These are phyloP conservation scores for Aegilops tauschii DNA, from an alignment of 176 grass and related monocot genomes.

Conservation along the genomic window DNA sequence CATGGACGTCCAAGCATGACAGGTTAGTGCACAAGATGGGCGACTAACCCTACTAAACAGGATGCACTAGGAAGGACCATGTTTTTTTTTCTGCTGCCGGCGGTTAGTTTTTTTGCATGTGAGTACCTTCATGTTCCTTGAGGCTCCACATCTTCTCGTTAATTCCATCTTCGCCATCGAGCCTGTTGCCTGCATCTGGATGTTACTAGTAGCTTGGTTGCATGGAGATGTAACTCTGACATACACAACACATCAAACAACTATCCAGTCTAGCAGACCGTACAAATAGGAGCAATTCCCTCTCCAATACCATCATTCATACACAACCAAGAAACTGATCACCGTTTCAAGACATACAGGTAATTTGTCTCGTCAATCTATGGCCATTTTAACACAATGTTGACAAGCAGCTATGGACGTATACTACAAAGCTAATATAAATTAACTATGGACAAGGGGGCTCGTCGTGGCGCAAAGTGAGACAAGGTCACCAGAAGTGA, in stretches of 20 bases:
- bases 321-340: too few species aligned
- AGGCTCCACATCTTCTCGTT: not conserved
- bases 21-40: too few species aligned
- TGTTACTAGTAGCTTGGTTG: not conserved
- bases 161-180: not conserved
- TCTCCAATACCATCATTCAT: too few species aligned
- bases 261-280: not conserved
- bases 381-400: too few species aligned
- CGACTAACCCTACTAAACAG: too few species aligned
- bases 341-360: too few species aligned
- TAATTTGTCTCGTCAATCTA: too few species aligned
- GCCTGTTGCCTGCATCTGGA: not conserved
- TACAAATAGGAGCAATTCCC: not conserved
- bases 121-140: not conserved
- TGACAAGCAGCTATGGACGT: not conserved
- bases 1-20: too few species aligned
- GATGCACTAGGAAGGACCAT: too few species aligned
- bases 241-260: not conserved
- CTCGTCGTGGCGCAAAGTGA: not conserved
- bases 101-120: too few species aligned
- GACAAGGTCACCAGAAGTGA: not conserved
- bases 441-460: slow-evolving; percentile 17
- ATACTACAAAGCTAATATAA: slow-evolving; percentile 21
- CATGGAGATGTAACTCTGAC: not conserved
- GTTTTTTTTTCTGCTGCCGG: too few species aligned